Conservation (phyloP, 2,329 filamentous ascomycete species). For the Trichoderma hamatum region DNA sequence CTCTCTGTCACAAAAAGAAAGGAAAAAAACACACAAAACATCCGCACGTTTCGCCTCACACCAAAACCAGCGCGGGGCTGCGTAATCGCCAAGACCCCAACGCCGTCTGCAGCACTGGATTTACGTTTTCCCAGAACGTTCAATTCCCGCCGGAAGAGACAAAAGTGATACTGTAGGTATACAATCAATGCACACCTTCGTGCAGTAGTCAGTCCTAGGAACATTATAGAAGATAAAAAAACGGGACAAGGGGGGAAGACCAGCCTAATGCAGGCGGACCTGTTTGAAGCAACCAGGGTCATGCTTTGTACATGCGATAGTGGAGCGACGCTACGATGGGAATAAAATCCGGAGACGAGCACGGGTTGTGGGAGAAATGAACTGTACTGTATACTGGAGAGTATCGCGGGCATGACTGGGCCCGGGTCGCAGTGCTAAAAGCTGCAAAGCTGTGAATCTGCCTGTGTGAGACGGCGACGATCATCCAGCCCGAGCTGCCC, state of each 20-base stretch:
- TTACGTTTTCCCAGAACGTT: too few relatives aligned
- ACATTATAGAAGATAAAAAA: neutral
- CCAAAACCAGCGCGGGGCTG: slow-evolving; percentile 4
- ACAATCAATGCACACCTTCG: neutral
- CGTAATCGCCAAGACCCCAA: slow-evolving; percentile 14
- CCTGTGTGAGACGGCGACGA: neutral
- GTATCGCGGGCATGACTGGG: neutral
- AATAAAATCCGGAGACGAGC: neutral
- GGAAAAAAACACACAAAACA: neutral
- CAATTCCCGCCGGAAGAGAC: neutral
- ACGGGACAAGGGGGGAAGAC: neutral
- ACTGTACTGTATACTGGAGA: too few relatives aligned
- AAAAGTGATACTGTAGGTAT: neutral
- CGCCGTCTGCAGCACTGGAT: too few relatives aligned
- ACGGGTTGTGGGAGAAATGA: too few relatives aligned
- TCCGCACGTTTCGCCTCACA: neutral
- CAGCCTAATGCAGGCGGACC: neutral
- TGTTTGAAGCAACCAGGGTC: neutral
- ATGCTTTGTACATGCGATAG: neutral
- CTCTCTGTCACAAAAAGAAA: neutral
- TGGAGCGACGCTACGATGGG: neutral
- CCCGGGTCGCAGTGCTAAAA: too few relatives aligned
- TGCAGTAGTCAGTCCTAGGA: neutral
- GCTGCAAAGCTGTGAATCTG: neutral
- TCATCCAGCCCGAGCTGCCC: neutral